Percentiles rank a stretch among this genome's conserved stretches.
Evolutionary conservation across 139 green algal species (phyloP).

Genomic region (Medakamo hakoo): DNA sequence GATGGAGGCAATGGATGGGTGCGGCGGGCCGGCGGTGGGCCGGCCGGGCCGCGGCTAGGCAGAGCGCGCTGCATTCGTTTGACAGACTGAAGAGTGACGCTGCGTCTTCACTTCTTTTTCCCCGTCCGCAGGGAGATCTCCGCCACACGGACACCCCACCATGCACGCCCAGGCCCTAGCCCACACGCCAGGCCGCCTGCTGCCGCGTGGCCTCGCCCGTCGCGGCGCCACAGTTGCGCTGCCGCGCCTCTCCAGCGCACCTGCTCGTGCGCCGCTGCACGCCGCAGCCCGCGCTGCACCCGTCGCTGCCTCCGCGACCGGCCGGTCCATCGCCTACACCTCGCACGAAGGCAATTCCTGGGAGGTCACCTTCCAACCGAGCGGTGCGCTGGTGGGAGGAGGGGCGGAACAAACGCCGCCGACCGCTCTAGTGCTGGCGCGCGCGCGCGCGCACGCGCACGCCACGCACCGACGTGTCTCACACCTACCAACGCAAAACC

Average conservation of each 20-base stretch:
- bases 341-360: constrained; percentile 57
- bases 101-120: background rate
- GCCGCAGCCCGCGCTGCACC: background rate
- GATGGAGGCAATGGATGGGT: too few relatives aligned
- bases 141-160: background rate
- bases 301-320: too few relatives aligned
- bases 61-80: too few relatives aligned
- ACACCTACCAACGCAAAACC: background rate
- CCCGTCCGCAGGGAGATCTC: background rate
- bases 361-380: constrained; percentile 34
- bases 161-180: background rate
- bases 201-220: background rate
- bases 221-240: background rate
- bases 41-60: too few relatives aligned
- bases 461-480: too few relatives aligned
- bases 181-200: too few relatives aligned
- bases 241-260: background rate
- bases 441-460: too few relatives aligned
- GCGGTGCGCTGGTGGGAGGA: constrained; percentile 29
- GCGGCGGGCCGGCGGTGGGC: too few relatives aligned
- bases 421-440: too few relatives aligned
- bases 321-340: constrained; percentile 27
- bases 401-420: too few relatives aligned
- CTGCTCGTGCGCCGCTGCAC: too few relatives aligned
- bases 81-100: background rate